A percentile compares a stretch with the other conserved stretches of the same genome.
phyloP scores from a whole-genome alignment of 2,329 filamentous ascomycete species.

The Furcasterigmium sp. region DNA sequence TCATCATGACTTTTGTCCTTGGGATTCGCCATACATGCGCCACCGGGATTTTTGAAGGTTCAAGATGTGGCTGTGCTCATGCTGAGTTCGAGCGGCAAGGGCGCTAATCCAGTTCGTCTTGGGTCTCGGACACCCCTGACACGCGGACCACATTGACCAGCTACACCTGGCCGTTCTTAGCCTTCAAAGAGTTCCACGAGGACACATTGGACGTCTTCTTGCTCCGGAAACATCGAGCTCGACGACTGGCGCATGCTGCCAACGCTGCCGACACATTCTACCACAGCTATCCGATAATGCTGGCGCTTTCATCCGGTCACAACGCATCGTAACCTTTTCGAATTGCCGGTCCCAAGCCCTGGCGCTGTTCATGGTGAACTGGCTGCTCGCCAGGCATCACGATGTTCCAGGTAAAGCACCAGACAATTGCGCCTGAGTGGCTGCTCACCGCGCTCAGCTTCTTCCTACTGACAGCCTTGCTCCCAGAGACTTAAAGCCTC shows the following conservation, averaged over 20 bases:
- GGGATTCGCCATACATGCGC: no score
- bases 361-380: not conserved
- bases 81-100: no score
- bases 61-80: no score
- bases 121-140: no score
- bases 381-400: conserved; percentile 10
- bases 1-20: no score
- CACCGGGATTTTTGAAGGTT: no score
- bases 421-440: conserved; percentile 4
- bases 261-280: no score
- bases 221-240: no score
- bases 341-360: not conserved
- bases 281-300: not conserved
- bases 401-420: conserved; percentile 24
- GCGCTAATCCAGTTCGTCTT: no score
- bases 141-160: not conserved
- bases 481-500: conserved; percentile 72
- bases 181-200: not conserved
- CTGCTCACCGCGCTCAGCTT: not conserved
- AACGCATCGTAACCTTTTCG: not conserved
- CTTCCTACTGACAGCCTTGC: not conserved
- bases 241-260: no score
- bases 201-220: no score
- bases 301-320: not conserved
- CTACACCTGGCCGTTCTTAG: not conserved